A percentile compares a stretch with the other conserved stretches of the same genome.
Conservation (phyloP, 2,329 filamentous ascomycete genomes). For the Dothideomycetes sp. region DNA sequence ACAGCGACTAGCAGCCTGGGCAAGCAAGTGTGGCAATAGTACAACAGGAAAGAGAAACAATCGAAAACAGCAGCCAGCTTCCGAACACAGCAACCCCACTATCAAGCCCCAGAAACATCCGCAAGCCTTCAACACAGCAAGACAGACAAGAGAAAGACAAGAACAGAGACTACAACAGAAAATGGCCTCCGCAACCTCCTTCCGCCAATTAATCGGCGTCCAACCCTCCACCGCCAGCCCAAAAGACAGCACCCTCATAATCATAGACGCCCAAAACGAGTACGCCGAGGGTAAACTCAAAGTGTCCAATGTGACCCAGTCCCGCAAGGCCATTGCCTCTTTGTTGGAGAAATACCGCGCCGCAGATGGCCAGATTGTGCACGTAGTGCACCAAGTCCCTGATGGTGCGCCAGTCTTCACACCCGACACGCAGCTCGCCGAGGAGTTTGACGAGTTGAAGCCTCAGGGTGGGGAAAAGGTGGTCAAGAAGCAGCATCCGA, state of each 20-base stretch:
- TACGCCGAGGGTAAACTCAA: conserved; percentile 49
- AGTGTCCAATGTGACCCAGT: conserved; percentile 41
- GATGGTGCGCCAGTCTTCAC: conserved; percentile 57
- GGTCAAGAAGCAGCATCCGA: conserved; percentile 47
- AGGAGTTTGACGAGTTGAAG: conserved; percentile 49
- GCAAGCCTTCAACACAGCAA: too few species aligned
- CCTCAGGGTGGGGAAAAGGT: conserved; percentile 45
- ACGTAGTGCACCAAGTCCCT: conserved; percentile 49
- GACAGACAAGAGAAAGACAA: too few species aligned
- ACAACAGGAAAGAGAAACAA: too few species aligned
- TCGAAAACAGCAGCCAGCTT: too few species aligned
- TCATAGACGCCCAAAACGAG: conserved; percentile 60
- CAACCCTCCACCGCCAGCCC: conserved; percentile 45
- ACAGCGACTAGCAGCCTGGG: too few species aligned
- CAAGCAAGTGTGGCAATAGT: too few species aligned
- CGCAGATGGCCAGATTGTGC: conserved; percentile 44
- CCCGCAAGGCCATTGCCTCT: conserved; percentile 44
- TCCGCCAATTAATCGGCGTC: conserved; percentile 45
- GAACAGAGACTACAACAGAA: too few species aligned
- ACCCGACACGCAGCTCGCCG: conserved; percentile 45
- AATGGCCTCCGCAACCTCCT: conserved; percentile 22
- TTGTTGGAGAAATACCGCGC: conserved; percentile 52
- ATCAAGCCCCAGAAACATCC: too few species aligned
- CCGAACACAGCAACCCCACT: too few species aligned
- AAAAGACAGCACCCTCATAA: conserved; percentile 50